Conservation (phyloP, 192 early-diverging fungal species). For the Polychytrium aggregatum region DNA sequence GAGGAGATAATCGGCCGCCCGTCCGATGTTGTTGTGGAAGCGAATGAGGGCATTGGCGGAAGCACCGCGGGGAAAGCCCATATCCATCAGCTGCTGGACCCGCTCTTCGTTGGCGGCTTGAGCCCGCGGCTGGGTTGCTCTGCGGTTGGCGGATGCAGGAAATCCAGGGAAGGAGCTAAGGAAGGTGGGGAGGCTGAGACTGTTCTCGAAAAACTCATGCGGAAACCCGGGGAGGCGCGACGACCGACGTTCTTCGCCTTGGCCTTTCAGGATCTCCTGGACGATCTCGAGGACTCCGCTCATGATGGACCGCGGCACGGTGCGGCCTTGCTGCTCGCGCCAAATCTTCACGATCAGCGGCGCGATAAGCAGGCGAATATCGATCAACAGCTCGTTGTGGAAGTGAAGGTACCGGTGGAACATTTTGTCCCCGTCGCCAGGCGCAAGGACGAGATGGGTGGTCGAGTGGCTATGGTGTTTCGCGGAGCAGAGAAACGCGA, state of each 20-base stretch:
- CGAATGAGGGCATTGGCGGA: conserved; percentile 71
- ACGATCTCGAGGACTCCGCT: conserved; percentile 50
- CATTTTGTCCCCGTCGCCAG: conserved; percentile 44
- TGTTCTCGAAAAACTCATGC: conserved; percentile 3
- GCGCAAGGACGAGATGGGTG: too few species aligned
- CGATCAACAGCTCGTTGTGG: conserved; percentile 52
- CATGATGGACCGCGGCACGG: conserved; percentile 39
- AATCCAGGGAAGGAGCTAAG: too few species aligned
- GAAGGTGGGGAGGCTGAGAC: too few species aligned
- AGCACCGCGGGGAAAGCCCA: conserved; percentile 75
- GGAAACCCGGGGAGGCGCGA: conserved; percentile 10
- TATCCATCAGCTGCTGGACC: conserved; percentile 64
- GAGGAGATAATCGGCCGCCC: conserved; percentile 79
- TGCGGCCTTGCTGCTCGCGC: conserved; percentile 44
- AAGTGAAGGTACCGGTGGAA: conserved; percentile 57
- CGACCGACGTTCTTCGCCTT: conserved; percentile 56
- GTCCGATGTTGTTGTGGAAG: conserved; percentile 59
- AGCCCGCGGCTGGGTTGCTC: conserved; percentile 13
- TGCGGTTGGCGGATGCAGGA: too few species aligned
- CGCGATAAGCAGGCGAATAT: conserved; percentile 47
- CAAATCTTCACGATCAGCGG: conserved; percentile 53
- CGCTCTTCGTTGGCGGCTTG: conserved; percentile 48
- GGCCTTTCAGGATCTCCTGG: conserved; percentile 57
- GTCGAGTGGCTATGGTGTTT: too few species aligned
- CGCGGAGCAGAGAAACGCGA: too few species aligned